Evolutionary conservation across 805 yeast species (phyloP), one percentile per base, ranked within the genome.

Genomic region (Naumovozyma dairenensis): DNA sequence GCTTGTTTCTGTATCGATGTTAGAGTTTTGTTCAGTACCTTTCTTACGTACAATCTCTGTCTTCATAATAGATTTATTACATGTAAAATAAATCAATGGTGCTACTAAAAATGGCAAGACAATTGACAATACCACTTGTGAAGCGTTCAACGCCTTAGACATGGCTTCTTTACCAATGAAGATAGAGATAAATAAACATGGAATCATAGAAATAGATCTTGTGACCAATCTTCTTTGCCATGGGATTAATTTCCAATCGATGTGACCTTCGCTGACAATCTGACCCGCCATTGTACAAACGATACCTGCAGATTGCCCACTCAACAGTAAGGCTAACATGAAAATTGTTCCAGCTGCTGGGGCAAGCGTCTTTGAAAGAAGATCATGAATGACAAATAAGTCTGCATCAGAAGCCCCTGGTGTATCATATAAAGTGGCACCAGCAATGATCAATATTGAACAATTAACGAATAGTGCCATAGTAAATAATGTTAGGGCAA

Each of bases 201-300:
- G 96, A 12, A 83, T 54, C 21, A 87, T 79, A 1, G 94, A 76
- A 28, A 87, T 77, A 5, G 72, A 59, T 50, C 96, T 69, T 0
- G 96, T 87, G 8, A 77, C 65, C 7, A 87, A 51, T 43, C 96
- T 66, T 52, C 96, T 69, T 32, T 78, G 49, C 82, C 94, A 79
- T 3, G 96, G 96, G 40, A 66, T 69, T 27, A 83, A 44, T 2
- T 71, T 74, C 95, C 96, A 86, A 34, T 77, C 71, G 25, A 87
- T 63, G 49, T 83, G 89, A 1, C 96, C 96, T 55, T 87, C 96
- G 45, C 85, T 73, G 2, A 87, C 95, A 46, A 87, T 77, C 57
- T 87, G 94, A 7, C 96, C 96, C 0, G 94, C 84, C 62, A 87
- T 80, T 0, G 96, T 87, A 55, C 96, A 86, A 2, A 86, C 87